Evolutionary conservation across 1,284 basidiomycete genomes (phyloP).

Genomic region (Cutaneotrichosporon dermatis): DNA sequence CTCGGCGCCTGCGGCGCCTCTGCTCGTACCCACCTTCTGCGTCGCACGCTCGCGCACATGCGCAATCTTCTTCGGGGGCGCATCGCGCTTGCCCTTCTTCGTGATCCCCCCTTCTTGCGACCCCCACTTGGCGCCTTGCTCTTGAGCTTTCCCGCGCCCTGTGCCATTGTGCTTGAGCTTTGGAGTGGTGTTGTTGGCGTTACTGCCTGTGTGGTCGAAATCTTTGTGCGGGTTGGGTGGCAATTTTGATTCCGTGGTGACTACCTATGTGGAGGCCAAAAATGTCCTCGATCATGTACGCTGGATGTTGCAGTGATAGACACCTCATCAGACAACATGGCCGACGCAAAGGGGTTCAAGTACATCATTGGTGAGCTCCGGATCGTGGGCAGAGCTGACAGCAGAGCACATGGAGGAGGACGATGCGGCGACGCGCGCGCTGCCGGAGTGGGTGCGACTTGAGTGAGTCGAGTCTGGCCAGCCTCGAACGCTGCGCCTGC

Average conservation of each 20-base stretch:
- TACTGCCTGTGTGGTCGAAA: neutral
- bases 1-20: too few relatives aligned
- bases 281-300: neutral
- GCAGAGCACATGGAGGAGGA: conserved; percentile 95
- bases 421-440: conserved; percentile 61
- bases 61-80: conserved; percentile 40
- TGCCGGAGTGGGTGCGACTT: conserved; percentile 81
- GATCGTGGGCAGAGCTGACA: neutral
- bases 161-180: conserved; percentile 37
- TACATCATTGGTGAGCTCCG: conserved; percentile 43
- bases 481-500: too few relatives aligned
- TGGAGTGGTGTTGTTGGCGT: neutral
- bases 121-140: conserved; percentile 32
- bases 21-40: conserved; percentile 31
- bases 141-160: conserved; percentile 40
- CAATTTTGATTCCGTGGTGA: conserved; percentile 14
- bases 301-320: neutral
- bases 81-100: conserved; percentile 39
- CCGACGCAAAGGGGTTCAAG: conserved; percentile 28
- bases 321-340: neutral
- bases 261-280: neutral
- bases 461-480: conserved; percentile 56
- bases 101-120: conserved; percentile 40
- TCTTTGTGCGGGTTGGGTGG: conserved; percentile 8
- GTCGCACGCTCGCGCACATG: conserved; percentile 32